Evolutionary conservation across 352 stramenopile species (phyloP).

Genomic region (Blastocystis sp.): DNA sequence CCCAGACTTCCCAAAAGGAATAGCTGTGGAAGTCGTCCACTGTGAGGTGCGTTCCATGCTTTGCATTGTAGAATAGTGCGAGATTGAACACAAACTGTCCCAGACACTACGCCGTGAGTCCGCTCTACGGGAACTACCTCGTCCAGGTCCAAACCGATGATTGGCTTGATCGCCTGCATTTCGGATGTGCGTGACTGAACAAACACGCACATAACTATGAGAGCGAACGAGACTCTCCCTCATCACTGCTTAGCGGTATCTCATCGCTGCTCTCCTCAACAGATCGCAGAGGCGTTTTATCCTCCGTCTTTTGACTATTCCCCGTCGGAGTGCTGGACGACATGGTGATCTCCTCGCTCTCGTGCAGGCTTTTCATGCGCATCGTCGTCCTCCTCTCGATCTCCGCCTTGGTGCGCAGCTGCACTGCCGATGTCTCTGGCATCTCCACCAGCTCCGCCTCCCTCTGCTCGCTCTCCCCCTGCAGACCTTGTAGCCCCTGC

Average conservation of each 20-base stretch:
- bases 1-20: slow-evolving; percentile 68
- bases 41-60: slow-evolving; percentile 44
- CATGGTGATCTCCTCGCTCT: slow-evolving; percentile 55
- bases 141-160: slow-evolving; percentile 59
- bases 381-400: slow-evolving; percentile 17
- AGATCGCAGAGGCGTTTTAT: not conserved
- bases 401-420: not conserved
- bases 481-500: not conserved
- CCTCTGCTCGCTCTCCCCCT: not conserved
- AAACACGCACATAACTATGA: slow-evolving; percentile 37
- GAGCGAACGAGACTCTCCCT: not conserved
- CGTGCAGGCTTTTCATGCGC: slow-evolving; percentile 39
- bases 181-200: not conserved
- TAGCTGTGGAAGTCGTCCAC: slow-evolving; percentile 67
- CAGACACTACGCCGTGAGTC: slow-evolving; percentile 32
- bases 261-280: slow-evolving; percentile 44
- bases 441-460: not conserved
- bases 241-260: slow-evolving; percentile 42
- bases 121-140: not conserved
- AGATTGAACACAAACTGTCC: slow-evolving; percentile 61
- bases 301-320: not conserved
- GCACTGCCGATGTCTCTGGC: not conserved
- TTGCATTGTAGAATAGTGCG: slow-evolving; percentile 55
- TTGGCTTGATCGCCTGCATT: slow-evolving; percentile 10
- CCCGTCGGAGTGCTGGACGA: slow-evolving; percentile 2